Evolutionary conservation across 805 yeast species (phyloP), one percentile per base, ranked within the genome.

Genomic region (Kuraishia capsulata): DNA sequence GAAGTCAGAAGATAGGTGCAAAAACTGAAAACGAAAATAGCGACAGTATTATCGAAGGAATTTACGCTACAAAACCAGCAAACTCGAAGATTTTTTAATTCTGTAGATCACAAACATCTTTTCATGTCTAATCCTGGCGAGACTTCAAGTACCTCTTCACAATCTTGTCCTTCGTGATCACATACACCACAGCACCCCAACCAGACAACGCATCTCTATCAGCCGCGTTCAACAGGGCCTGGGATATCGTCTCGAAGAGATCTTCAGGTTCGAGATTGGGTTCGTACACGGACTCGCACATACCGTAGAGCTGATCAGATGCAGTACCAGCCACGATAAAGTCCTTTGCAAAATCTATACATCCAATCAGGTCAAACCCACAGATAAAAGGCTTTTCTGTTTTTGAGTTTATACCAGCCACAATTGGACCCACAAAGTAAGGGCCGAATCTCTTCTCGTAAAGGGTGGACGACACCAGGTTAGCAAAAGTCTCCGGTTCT

Each of bases 171-270:
- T 88, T 88, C 35, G 95, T 85, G 38, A 92, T 76, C 39, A 92
- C 67, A 62, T 90, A 90, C 19, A 92, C 97, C 14, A 86, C 83
- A 6, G 95, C 96, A 53, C 98, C 98, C 96, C 97, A 92, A 48
- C 99, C 99, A 23, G 95, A 81, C 42, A 92, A 70, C 4, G 97
- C 95, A 62, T 92, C 98, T 70, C 98, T 83, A 62, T 92, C 98
- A 28, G 84, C 94, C 16, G 96, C 97, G 57, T 84, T 87, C 67
- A 92, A 67, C 42, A 92, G 67, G 1, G 97, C 90, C 63, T 92
- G 98, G 49, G 94, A 79, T 48, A 88, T 83, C 30, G 97, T 90
- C 62, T 92, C 97, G 56, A 92, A 92, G 49, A 92, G 68, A 60
- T 92, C 96, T 49, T 92, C 97, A 4, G 97, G 88, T 58, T 78